Conservation (phyloP, 2,329 filamentous ascomycete genomes). For the Dactylellina drechsleri region DNA sequence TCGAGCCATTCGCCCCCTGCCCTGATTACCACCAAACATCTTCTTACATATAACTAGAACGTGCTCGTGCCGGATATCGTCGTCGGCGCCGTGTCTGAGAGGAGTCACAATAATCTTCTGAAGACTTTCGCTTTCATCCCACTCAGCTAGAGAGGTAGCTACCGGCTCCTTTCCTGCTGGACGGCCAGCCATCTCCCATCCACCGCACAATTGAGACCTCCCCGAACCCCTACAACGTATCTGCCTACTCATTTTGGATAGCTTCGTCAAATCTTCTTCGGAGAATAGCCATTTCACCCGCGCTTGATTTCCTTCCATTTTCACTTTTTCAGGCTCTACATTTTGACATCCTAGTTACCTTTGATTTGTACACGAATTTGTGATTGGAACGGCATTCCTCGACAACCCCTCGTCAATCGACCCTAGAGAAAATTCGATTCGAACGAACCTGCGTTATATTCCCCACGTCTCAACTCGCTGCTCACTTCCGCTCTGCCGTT, state of each 20-base stretch:
- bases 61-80: conserved; percentile 10
- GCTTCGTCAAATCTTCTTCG: conserved; percentile 33
- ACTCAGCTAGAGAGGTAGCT: conserved; percentile 36
- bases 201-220: conserved; percentile 29
- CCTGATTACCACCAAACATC: conserved; percentile 10
- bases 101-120: conserved; percentile 17
- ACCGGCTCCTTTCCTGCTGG: conserved; percentile 31
- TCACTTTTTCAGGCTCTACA: conserved; percentile 15
- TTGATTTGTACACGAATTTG: conserved; percentile 13
- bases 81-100: not conserved
- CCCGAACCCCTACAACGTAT: conserved; percentile 35
- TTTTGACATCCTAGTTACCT: conserved; percentile 6
- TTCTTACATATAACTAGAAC: conserved; percentile 4
- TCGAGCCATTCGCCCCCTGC: conserved; percentile 11
- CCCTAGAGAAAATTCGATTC: conserved; percentile 6
- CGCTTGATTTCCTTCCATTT: not conserved
- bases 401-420: conserved; percentile 36
- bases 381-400: conserved; percentile 25
- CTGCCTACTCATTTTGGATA: conserved; percentile 47
- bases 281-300: conserved; percentile 30
- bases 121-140: conserved; percentile 36
- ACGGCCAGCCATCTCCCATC: conserved; percentile 13
- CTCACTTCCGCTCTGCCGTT: not conserved
- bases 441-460: conserved; percentile 27
- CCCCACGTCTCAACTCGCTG: not conserved